Evolutionary conservation across 148 eudicot species (phyloP), one percentile per base, ranked within the genome.

Genomic region (Drosera capensis): DNA sequence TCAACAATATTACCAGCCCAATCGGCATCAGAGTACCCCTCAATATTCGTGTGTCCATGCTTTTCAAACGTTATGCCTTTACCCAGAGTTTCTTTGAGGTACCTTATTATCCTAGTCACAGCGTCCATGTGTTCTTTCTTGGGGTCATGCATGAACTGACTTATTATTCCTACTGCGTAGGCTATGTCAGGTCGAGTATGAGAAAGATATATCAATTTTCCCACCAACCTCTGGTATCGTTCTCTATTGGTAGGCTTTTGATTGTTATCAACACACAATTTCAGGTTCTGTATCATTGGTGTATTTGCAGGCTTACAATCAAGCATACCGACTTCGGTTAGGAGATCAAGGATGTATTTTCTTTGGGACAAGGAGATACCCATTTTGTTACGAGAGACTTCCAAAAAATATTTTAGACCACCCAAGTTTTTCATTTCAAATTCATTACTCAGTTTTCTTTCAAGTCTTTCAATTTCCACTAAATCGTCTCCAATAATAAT

Each of bases 101-200:
- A 25, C 1, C 29, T 17, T 2, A 23, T 17, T 3, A 45, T 25
- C 25, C 31, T 2, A 15, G 14, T 23, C 11, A 26, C 34, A 11
- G 49, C 49, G n/a, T 25, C 17, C 20, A 45, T n/a, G 12, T 45
- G 49, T 9, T 23, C n/a, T 16, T 45, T 19, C 1, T 16, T 24
- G 13, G 17, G 30, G 15, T 19, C 15, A 25, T 45, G 34, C 30
- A 45, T 45, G 13, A 23, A 45, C 15, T 45, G 30, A 19, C 49
- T 14, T 23, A 45, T 19, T 13, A 45, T 18, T 14, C 34, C 25
- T 5, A 45, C 20, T 2, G 31, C 31, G 14, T 13, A 45, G 3
- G 30, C 30, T 14, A 45, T 25, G 12, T 45, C 49, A n/a, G 35
- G 49, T 1, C 30, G 34, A 8, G 49, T 23, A 45, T 45, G 34